These are phyloP conservation scores for Mortierella sp. DNA, from an alignment of 371 early-diverging fungal genomes.

Conservation along the genomic window DNA sequence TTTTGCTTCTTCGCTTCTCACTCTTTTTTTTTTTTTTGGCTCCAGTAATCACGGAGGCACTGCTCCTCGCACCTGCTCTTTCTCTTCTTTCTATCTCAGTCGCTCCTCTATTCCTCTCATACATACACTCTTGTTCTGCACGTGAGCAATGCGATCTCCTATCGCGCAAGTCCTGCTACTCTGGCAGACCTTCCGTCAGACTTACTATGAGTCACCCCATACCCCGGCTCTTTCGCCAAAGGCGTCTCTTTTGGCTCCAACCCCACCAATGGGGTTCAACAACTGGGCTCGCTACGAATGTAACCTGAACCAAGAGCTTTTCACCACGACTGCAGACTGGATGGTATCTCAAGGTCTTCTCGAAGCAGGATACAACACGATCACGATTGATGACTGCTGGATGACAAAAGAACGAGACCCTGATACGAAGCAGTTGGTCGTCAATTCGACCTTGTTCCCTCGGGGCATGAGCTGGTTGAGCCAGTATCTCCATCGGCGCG, in stretches of 20 bases:
- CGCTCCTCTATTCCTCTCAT: no score
- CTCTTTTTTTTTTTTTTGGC: no score
- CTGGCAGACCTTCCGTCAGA: constrained; percentile 33
- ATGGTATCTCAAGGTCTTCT: constrained; percentile 47
- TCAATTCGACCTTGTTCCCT: constrained; percentile 49
- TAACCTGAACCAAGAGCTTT: constrained; percentile 45
- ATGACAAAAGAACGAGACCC: constrained; percentile 44
- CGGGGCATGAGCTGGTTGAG: constrained; percentile 50
- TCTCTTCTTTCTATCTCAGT: no score
- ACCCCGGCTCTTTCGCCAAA: not conserved
- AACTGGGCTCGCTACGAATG: constrained; percentile 56
- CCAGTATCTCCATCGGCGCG: constrained; percentile 42
- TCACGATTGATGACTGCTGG: constrained; percentile 57
- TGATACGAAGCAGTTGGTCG: constrained; percentile 15
- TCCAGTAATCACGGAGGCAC: no score
- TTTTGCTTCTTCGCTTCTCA: no score
- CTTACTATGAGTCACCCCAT: not conserved
- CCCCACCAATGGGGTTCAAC: constrained; percentile 57
- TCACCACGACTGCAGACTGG: constrained; percentile 51
- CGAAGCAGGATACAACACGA: constrained; percentile 43
- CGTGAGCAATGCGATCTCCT: constrained; percentile 23
- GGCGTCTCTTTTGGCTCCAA: constrained; percentile 15
- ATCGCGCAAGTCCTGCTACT: constrained; percentile 35
- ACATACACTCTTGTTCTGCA: no score
- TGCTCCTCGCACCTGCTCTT: no score